Conservation (phyloP, 106 monocot species). For the Dioscorea alata region DNA sequence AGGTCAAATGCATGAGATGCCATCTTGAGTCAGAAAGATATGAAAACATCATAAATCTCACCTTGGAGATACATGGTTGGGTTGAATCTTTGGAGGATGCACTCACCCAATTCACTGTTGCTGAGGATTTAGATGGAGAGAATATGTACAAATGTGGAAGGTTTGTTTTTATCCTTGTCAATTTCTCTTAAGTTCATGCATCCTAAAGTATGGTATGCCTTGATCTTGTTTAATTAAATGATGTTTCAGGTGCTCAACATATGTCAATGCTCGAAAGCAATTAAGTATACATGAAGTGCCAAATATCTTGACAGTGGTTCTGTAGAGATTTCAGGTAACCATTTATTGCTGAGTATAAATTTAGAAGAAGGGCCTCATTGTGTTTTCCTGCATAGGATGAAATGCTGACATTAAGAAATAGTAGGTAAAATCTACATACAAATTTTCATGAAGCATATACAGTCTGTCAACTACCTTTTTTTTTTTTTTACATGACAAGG, state of each 20-base stretch:
- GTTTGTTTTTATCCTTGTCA: slow-evolving; percentile 18
- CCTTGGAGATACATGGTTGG: slow-evolving; percentile 96
- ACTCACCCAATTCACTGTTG: slow-evolving; percentile 88
- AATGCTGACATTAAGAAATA: too few relatives aligned
- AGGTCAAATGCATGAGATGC: slow-evolving; percentile 95
- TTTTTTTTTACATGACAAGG: too few relatives aligned
- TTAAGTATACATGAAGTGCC: slow-evolving; percentile 88
- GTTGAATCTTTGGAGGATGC: slow-evolving; percentile 95
- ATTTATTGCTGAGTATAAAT: not conserved
- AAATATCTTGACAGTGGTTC: slow-evolving; percentile 93
- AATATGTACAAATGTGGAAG: slow-evolving; percentile 99
- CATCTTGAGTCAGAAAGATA: slow-evolving; percentile 84
- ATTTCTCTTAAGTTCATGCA: not conserved
- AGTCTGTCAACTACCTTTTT: too few relatives aligned
- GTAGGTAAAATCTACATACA: too few relatives aligned
- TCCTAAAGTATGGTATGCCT: not conserved
- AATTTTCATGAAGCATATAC: too few relatives aligned
- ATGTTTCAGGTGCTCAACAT: slow-evolving; percentile 57
- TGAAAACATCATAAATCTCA: slow-evolving; percentile 98
- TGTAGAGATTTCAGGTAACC: slow-evolving; percentile 95
- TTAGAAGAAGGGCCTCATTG: too few relatives aligned
- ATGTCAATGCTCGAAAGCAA: slow-evolving; percentile 94
- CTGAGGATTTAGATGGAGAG: slow-evolving; percentile 97
- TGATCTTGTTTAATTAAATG: slow-evolving; percentile 1
- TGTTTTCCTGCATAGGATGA: too few relatives aligned